Percentiles rank a stretch among this genome's conserved stretches.
phyloP scores from a whole-genome alignment of 352 stramenopile species.

The Phytopythium cucurbitacearum region DNA sequence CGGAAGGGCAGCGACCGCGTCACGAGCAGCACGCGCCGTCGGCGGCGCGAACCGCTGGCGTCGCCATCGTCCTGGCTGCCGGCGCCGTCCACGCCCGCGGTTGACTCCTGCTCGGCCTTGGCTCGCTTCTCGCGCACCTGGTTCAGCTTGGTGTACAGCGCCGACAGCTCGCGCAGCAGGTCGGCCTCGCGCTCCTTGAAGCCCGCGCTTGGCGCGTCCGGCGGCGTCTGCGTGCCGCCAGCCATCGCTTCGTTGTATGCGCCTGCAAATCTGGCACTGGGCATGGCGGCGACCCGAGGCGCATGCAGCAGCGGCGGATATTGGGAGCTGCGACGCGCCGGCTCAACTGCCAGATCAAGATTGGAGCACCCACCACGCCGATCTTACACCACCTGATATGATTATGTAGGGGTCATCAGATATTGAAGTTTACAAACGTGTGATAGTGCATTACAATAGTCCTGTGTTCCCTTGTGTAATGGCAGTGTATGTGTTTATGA shows the following conservation, averaged over 20 bases:
- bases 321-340: too few relatives aligned
- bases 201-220: constrained; percentile 6
- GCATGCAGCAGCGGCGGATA: too few relatives aligned
- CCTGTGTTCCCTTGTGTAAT: too few relatives aligned
- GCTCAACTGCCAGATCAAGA: too few relatives aligned
- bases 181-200: constrained; percentile 74
- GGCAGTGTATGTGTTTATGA: too few relatives aligned
- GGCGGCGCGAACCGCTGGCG: constrained; percentile 25
- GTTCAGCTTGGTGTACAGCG: constrained; percentile 79
- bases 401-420: too few relatives aligned
- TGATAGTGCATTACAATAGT: too few relatives aligned
- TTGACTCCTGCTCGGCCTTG: constrained; percentile 58
- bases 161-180: constrained; percentile 63
- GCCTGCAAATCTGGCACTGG: too few relatives aligned
- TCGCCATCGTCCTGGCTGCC: constrained; percentile 18
- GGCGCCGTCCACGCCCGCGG: constrained; percentile 10
- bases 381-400: too few relatives aligned
- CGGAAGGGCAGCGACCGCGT: constrained; percentile 76
- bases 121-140: constrained; percentile 76
- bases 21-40: constrained; percentile 65
- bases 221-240: not conserved
- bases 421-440: too few relatives aligned
- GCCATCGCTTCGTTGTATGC: not conserved
- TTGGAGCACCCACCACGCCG: too few relatives aligned
- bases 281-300: too few relatives aligned